Conservation (phyloP, 306 rosid species). For the Bauhinia variegata region DNA sequence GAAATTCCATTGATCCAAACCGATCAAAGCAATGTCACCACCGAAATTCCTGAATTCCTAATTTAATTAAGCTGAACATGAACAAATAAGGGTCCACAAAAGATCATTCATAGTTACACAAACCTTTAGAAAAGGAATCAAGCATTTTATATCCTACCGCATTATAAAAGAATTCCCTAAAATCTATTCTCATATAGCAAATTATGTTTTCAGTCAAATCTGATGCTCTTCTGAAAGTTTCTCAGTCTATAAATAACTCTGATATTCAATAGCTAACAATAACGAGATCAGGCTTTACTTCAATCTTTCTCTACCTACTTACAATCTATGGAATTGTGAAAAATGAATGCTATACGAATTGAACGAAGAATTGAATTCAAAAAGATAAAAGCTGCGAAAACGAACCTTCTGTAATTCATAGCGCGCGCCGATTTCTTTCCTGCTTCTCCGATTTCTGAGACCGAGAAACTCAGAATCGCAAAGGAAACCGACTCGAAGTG, state of each 20-base stretch:
- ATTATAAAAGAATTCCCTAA: not conserved
- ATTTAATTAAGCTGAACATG: not conserved
- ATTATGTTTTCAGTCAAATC: not conserved
- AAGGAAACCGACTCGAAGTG: not conserved
- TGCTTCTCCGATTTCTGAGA: not conserved
- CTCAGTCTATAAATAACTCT: conserved; percentile 7
- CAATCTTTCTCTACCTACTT: not conserved
- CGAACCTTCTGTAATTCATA: conserved; percentile 94
- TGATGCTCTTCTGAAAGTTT: not conserved
- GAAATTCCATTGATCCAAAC: not conserved
- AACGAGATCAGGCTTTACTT: not conserved
- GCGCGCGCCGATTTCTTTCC: conserved; percentile 7
- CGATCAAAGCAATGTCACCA: not conserved
- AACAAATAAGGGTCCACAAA: no score
- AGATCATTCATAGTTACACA: not conserved
- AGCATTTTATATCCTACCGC: not conserved
- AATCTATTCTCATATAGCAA: not conserved
- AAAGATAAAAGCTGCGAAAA: conserved; percentile 10
- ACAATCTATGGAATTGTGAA: conserved; percentile 12
- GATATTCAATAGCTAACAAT: conserved; percentile 11
- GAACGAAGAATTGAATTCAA: conserved; percentile 2
- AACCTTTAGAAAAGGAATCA: not conserved
- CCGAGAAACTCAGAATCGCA: not conserved
- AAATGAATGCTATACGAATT: not conserved
- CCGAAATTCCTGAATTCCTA: conserved; percentile 1